These are phyloP conservation scores for Polyplosphaeria fusca DNA, from an alignment of 495 filamentous ascomycete genomes.

Conservation along the genomic window DNA sequence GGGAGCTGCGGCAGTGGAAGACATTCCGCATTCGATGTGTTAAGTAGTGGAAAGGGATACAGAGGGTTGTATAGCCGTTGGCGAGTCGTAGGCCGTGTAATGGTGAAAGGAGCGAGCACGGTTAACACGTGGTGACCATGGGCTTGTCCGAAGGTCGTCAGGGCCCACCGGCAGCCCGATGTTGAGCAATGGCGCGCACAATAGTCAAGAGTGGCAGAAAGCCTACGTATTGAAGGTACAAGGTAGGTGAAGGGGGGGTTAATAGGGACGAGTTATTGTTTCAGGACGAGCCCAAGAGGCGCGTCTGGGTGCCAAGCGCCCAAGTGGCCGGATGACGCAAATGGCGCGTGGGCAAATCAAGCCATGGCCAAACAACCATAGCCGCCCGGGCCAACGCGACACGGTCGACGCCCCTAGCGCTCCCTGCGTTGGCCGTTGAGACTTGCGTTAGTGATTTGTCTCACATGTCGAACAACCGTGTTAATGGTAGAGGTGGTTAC, in stretches of 20 bases:
- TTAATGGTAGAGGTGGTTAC: background rate
- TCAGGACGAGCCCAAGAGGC: background rate
- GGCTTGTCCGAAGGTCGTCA: background rate
- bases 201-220: background rate
- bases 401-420: background rate
- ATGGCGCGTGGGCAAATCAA: background rate
- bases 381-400: background rate
- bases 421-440: background rate
- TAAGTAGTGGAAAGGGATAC: background rate
- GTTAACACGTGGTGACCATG: background rate
- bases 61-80: conserved; percentile 1
- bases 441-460: background rate
- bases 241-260: background rate
- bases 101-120: background rate
- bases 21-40: background rate
- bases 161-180: background rate
- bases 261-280: background rate
- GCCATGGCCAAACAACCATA: background rate
- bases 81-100: background rate
- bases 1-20: background rate
- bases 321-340: background rate
- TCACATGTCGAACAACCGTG: background rate
- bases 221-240: background rate
- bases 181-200: background rate
- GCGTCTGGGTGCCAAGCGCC: background rate